Evolutionary conservation across 1,139 yeast genomes (phyloP), one percentile per base, ranked within the genome.

Genomic region (Pichia sp.): DNA sequence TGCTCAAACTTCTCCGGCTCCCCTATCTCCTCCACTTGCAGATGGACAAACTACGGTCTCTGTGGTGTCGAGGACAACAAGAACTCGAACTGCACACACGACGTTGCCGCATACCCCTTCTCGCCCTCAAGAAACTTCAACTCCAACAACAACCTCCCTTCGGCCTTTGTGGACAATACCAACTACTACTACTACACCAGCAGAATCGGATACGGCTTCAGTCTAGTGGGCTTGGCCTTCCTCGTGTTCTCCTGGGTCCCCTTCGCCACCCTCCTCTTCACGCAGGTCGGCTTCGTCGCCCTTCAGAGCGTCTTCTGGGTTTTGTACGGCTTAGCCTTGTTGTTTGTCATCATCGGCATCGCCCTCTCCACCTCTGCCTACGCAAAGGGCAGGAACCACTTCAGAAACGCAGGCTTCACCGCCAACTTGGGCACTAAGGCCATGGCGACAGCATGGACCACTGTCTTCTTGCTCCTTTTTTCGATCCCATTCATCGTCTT

Each of bases 41-140:
- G 89, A 68, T 88, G 95, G 95, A 85, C 90, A n/a, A 75, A 77
- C 63, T 88, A 87, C 71, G 76, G 78, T 51, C 66, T 75, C 58
- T 89, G 96, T 72, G 59, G 48, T 12, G 83, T 77, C 34, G 57
- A 56, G 33, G 24, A 71, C 59, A 74, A 76, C 50, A 67, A 71
- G 53, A 70, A 73, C 59, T 58, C 66, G 53, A 66, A 76, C 58
- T 86, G 93, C 71, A 67, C 80, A 20, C 56, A 65, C 10, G 71
- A 71, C 51, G 55, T 62, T 27, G 81, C 92, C 27, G 93, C 84
- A 33, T 84, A 75, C 66, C 86, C 90, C 30, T 83, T 84, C 68
- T 81, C 87, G 30, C 92, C 92, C 36, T 73, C 66, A 50, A 76
- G 76, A 52, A 84, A 84, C 67, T 84, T 85, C 61, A 73, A 70